Conservation (phyloP, 2,329 filamentous ascomycete species). For the Ceratocystis eucalypticola region DNA sequence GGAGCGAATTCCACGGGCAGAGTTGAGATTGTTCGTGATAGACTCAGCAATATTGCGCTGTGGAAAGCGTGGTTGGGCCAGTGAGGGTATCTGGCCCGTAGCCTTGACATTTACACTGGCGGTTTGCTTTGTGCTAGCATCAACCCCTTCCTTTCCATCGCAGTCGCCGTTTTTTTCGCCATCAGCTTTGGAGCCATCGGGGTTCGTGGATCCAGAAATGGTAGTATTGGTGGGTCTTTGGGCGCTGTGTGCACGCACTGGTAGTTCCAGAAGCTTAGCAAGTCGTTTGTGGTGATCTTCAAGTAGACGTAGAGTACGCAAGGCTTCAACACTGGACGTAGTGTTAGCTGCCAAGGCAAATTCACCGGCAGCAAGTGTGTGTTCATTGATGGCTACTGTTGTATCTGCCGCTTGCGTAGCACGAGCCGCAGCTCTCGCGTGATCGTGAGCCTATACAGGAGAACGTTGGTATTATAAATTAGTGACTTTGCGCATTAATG, state of each 20-base stretch:
- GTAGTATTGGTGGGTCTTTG: conserved; percentile 28
- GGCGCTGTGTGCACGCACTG: conserved; percentile 47
- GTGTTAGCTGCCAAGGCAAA: conserved; percentile 69
- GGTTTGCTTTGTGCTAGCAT: neutral
- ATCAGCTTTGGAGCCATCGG: conserved; percentile 21
- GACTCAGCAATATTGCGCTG: conserved; percentile 60
- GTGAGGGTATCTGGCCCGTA: conserved; percentile 36
- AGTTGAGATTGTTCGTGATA: conserved; percentile 78
- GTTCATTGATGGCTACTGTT: conserved; percentile 72
- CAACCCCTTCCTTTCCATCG: conserved; percentile 28
- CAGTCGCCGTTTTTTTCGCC: conserved; percentile 22
- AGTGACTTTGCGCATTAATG: neutral
- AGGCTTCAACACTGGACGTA: conserved; percentile 56
- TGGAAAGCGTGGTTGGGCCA: conserved; percentile 18
- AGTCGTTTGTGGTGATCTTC: conserved; percentile 79
- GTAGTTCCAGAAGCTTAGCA: conserved; percentile 64
- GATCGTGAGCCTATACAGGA: conserved; percentile 59
- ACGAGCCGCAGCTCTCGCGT: conserved; percentile 69
- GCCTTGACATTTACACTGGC: neutral
- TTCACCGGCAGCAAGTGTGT: conserved; percentile 75
- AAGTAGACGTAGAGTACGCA: conserved; percentile 71
- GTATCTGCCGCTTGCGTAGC: conserved; percentile 64
- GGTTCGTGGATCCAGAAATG: conserved; percentile 21
- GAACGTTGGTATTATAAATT: neutral
- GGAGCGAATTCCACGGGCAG: conserved; percentile 63